A percentile compares a stretch with the other conserved stretches of the same genome.
phyloP scores from a whole-genome alignment of 345 rosid genomes.

The Euphorbia peplus region DNA sequence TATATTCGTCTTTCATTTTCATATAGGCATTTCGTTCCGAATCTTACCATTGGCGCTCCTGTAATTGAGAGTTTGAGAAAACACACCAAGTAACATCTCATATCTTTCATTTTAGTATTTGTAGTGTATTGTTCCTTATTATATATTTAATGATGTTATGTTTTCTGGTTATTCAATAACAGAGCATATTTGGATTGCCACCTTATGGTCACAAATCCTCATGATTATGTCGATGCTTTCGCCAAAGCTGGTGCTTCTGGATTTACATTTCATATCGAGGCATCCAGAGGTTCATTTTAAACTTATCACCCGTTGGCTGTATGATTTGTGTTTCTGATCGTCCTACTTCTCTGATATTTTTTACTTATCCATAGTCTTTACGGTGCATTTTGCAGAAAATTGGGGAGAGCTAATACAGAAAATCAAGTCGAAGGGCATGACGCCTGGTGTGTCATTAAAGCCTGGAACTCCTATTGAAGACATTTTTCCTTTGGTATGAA shows the following conservation, averaged over 20 bases:
- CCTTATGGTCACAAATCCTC: conserved; percentile 87
- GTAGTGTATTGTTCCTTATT: conserved; percentile 2
- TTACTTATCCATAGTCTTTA: conserved; percentile 5
- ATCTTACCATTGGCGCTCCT: conserved; percentile 85
- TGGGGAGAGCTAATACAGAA: conserved; percentile 70
- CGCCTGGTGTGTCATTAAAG: conserved; percentile 75
- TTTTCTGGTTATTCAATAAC: conserved; percentile 15
- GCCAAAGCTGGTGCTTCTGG: conserved; percentile 93
- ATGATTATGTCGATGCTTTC: conserved; percentile 76
- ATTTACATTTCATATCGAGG: conserved; percentile 92
- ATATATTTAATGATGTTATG: background rate
- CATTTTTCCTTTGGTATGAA: conserved; percentile 74
- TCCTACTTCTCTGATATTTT: background rate
- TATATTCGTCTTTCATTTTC: conserved; percentile 11
- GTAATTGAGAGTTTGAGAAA: conserved; percentile 85
- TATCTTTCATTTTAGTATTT: background rate
- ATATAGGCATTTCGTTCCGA: conserved; percentile 80
- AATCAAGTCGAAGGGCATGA: conserved; percentile 83
- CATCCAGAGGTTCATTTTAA: conserved; percentile 59
- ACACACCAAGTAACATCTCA: conserved; percentile 59
- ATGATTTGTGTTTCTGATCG: background rate
- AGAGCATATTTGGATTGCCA: conserved; percentile 96
- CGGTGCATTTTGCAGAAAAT: conserved; percentile 46
- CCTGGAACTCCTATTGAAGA: conserved; percentile 85
- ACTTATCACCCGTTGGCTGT: too few species aligned